Conservation (phyloP, 306 rosid genomes). For the Notholithocarpus densiflorus region DNA sequence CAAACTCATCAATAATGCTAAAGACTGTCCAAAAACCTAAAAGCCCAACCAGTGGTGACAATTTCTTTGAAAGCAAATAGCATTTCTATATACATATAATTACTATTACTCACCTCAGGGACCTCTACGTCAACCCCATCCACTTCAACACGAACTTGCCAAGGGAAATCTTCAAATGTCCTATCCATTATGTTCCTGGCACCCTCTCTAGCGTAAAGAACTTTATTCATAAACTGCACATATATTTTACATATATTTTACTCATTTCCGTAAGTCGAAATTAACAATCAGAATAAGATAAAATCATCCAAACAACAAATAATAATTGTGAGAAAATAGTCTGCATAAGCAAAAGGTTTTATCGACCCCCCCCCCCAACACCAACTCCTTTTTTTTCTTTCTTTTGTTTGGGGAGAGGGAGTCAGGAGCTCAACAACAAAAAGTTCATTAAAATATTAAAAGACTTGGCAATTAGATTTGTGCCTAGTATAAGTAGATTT, state of each 20-base stretch:
- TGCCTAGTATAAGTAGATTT: too few relatives aligned
- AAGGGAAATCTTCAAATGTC: constrained; percentile 91
- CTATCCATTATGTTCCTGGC: constrained; percentile 94
- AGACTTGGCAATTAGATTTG: background rate
- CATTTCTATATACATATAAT: background rate
- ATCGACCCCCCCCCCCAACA: background rate
- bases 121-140: constrained; percentile 98
- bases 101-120: constrained; percentile 72
- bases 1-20: background rate
- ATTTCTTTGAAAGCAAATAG: background rate
- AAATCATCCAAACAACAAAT: background rate
- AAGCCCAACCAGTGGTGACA: background rate
- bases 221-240: constrained; percentile 99
- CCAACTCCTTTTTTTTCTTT: background rate
- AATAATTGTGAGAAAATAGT: constrained; percentile 4
- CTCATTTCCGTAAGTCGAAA: constrained; percentile 19
- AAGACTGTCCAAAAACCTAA: background rate
- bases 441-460: constrained; percentile 3
- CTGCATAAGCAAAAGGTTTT: background rate
- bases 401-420: background rate
- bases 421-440: constrained; percentile 4
- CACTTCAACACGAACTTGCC: constrained; percentile 88
- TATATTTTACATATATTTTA: constrained; percentile 13
- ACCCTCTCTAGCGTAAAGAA: constrained; percentile 98
- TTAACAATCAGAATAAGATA: constrained; percentile 4